These are phyloP conservation scores for Achaetomiella virescens DNA, from an alignment of 495 filamentous ascomycete species.

Conservation along the genomic window DNA sequence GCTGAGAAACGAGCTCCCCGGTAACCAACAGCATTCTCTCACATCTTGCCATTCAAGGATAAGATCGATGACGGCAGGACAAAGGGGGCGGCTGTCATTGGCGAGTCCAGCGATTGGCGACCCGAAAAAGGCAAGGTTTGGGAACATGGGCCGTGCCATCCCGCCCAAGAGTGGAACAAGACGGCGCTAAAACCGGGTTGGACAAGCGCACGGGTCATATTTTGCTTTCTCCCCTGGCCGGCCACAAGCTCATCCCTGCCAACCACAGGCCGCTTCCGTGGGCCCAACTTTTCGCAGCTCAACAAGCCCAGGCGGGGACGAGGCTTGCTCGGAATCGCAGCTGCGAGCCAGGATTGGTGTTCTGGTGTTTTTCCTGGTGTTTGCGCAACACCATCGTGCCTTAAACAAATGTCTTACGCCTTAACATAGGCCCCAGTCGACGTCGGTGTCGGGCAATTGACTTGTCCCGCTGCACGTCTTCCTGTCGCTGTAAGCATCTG, in stretches of 20 bases:
- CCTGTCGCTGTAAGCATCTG: slow-evolving; percentile 28
- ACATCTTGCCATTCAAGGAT: background rate
- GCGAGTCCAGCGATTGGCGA: background rate
- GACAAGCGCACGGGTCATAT: slow-evolving; percentile 2
- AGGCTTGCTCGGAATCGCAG: background rate
- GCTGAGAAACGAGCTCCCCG: background rate
- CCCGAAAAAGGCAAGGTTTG: slow-evolving; percentile 15
- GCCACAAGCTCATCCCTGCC: slow-evolving; percentile 8
- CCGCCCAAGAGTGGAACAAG: background rate
- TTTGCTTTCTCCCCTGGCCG: too few relatives aligned
- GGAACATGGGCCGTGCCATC: background rate
- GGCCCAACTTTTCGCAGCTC: slow-evolving; percentile 1
- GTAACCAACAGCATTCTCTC: background rate
- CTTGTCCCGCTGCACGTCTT: slow-evolving; percentile 23
- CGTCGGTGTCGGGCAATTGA: slow-evolving; percentile 22
- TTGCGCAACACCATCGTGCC: background rate
- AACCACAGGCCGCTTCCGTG: background rate
- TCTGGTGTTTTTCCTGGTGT: background rate
- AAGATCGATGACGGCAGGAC: slow-evolving; percentile 3
- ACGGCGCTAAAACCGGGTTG: slow-evolving; percentile 4
- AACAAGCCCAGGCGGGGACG: background rate
- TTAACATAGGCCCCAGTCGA: slow-evolving; percentile 11
- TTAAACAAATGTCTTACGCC: slow-evolving; percentile 7
- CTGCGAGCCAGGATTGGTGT: background rate
- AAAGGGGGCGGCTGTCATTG: slow-evolving; percentile 16